Evolutionary conservation across 805 yeast genomes (phyloP).

Genomic region (Starmerella gropengiesseri): DNA sequence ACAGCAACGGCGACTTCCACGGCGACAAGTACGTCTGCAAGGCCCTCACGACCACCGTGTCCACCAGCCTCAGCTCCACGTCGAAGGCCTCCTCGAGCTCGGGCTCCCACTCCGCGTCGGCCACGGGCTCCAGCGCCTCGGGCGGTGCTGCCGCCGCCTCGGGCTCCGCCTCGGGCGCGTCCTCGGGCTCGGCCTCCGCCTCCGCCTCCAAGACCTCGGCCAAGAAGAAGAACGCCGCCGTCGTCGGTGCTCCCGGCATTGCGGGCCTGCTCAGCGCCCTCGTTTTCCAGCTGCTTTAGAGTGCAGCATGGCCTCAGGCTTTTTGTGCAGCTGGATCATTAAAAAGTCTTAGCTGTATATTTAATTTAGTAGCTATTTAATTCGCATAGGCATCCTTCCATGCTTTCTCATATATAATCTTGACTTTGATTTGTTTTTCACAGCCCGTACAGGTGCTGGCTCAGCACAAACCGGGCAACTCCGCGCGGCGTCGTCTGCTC

Average conservation of each 20-base stretch:
- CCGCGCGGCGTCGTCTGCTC: conserved; percentile 9
- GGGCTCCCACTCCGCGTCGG: conserved; percentile 10
- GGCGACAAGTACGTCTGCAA: conserved; percentile 65
- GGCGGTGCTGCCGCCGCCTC: conserved; percentile 12
- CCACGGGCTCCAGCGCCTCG: conserved; percentile 9
- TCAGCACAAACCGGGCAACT: conserved; percentile 16
- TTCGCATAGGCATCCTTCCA: conserved; percentile 5
- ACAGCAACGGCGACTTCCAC: conserved; percentile 70
- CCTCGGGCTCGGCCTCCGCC: conserved; percentile 3
- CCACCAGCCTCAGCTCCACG: conserved; percentile 19
- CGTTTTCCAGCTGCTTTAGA: conserved; percentile 20
- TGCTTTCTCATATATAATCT: neutral
- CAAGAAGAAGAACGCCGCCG: conserved; percentile 16
- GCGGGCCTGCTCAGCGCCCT: conserved; percentile 18
- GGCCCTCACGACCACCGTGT: conserved; percentile 28
- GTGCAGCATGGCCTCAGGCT: too few relatives aligned
- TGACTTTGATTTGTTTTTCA: neutral
- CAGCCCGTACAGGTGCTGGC: conserved; percentile 12
- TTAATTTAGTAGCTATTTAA: conserved; percentile 5
- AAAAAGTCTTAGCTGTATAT: neutral
- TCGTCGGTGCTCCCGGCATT: conserved; percentile 19
- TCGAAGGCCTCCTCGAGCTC: conserved; percentile 11
- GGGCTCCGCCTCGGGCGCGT: conserved; percentile 9
- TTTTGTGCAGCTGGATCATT: too few relatives aligned
- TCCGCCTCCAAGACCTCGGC: conserved; percentile 4